Base-by-base conservation (phyloP, 306 rosid genomes). In the Ceratonia siliqua region DNA sequence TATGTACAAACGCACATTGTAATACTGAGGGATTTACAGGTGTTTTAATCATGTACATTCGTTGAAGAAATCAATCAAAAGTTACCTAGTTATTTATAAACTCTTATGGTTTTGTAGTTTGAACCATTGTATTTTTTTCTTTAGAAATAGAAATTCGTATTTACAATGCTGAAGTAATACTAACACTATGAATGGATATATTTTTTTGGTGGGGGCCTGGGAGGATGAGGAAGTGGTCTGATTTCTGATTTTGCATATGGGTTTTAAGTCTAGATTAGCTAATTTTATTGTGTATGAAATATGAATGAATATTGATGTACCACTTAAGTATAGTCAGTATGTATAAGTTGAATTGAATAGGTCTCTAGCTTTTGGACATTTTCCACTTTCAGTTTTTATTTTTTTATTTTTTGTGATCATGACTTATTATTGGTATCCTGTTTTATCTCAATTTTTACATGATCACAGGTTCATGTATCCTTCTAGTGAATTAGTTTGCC, bases 41-140 rank as follows among this genome's bases (percentile, higher is more conserved):
- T 36, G 62, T 9, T 56, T 21, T 54, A 36, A 46, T 58, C 30
- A 32, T 70, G 72, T 78, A 78, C 58, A 70, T 78, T 70, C 12
- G 17, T 52, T 8, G 5, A 28, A 68, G 65, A 45, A 55, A 39
- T 18, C n/a, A 59, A 27, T 61, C 22, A 62, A 6, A 46, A 58
- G 52, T 73, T 79, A 22, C 38, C 9, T 22, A 15, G 43, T 49
- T 73, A 14, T 52, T 54, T 42, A 17, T 62, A 54, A 54, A 42
- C 32, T 79, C 33, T 63, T 33, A 41, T 45, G 81, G 49, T 76
- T 76, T 63, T 81, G 75, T 35, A 42, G 77, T 62, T 71, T 46
- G 78, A 56, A 45, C 56, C 46, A 55, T 46, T 75, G 18, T 70
- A 49, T 49, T 18, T 39, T 13, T 39, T 9, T 11, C 10, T 11